Evolutionary conservation across 2,329 filamentous ascomycete genomes (phyloP).

Genomic region (Blumeria graminis): DNA sequence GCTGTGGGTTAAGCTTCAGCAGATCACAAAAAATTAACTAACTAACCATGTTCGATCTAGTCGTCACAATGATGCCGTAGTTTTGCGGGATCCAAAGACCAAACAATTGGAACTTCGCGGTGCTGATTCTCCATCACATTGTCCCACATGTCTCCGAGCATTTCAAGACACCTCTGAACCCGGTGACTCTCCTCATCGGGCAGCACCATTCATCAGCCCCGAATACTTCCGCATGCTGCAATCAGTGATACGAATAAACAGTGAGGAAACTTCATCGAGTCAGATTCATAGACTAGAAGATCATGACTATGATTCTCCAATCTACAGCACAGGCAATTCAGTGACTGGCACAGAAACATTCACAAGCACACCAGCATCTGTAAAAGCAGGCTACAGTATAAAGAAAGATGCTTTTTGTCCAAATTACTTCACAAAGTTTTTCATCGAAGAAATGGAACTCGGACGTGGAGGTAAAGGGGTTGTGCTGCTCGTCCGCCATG

Average conservation of each 20-base stretch:
- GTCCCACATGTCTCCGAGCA: conserved; percentile 28
- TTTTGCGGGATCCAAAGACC: conserved; percentile 69
- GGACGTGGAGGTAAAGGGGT: conserved; percentile 86
- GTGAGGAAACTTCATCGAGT: conserved; percentile 21
- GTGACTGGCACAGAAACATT: conserved; percentile 22
- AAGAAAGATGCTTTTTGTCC: conserved; percentile 71
- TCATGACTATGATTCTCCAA: conserved; percentile 10
- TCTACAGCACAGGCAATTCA: conserved; percentile 9
- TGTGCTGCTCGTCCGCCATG: conserved; percentile 76
- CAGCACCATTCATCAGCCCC: conserved; percentile 51
- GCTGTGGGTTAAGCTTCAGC: conserved; percentile 37
- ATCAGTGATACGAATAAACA: conserved; percentile 24
- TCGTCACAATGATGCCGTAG: conserved; percentile 76
- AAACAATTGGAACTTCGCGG: conserved; percentile 64
- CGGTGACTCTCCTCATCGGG: conserved; percentile 21
- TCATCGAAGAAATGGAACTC: conserved; percentile 66
- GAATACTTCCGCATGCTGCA: conserved; percentile 90
- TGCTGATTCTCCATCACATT: conserved; percentile 33
- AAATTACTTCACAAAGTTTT: conserved; percentile 82
- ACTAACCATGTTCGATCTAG: conserved; percentile 22
- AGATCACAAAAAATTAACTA: neutral
- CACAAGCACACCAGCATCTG: conserved; percentile 22
- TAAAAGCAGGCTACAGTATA: conserved; percentile 38
- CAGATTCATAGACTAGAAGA: conserved; percentile 25
- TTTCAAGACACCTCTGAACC: conserved; percentile 25